phyloP scores from a whole-genome alignment of 768 basidiomycete species.

The Mycena alexandri region DNA sequence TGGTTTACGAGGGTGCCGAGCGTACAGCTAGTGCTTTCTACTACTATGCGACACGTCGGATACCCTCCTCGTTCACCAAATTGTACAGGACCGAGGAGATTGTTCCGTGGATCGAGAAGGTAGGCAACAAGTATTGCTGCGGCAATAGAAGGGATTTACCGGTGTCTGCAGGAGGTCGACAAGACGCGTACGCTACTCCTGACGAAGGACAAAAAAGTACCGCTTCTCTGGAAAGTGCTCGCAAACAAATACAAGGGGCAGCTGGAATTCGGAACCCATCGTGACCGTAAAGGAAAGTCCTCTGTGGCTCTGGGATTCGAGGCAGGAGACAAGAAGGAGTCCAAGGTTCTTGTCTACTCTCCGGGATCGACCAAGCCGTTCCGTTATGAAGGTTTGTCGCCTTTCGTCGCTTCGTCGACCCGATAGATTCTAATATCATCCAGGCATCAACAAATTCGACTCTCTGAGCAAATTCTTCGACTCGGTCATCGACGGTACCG shows the following conservation, averaged over 20 bases:
- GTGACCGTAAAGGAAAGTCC: conserved; percentile 74
- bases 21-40: conserved; percentile 80
- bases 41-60: conserved; percentile 79
- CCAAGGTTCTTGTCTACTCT: conserved; percentile 81
- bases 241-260: conserved; percentile 77
- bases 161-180: conserved; percentile 45
- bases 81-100: conserved; percentile 70
- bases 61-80: conserved; percentile 79
- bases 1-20: conserved; percentile 75
- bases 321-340: conserved; percentile 62
- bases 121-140: not conserved
- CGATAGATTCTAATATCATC: not conserved
- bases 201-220: conserved; percentile 82
- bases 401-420: not conserved
- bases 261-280: conserved; percentile 72
- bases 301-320: conserved; percentile 71
- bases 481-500: conserved; percentile 76
- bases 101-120: conserved; percentile 76
- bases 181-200: conserved; percentile 73
- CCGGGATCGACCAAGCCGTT: conserved; percentile 67
- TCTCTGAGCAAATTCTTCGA: conserved; percentile 81
- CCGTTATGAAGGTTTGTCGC: conserved; percentile 73
- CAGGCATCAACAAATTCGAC: conserved; percentile 81
- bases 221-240: conserved; percentile 85
- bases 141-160: not conserved